Evolutionary conservation across 2,329 filamentous ascomycete genomes (phyloP), one percentile per base, ranked within the genome.

Genomic region (Aspergillus ochraceoroseus): DNA sequence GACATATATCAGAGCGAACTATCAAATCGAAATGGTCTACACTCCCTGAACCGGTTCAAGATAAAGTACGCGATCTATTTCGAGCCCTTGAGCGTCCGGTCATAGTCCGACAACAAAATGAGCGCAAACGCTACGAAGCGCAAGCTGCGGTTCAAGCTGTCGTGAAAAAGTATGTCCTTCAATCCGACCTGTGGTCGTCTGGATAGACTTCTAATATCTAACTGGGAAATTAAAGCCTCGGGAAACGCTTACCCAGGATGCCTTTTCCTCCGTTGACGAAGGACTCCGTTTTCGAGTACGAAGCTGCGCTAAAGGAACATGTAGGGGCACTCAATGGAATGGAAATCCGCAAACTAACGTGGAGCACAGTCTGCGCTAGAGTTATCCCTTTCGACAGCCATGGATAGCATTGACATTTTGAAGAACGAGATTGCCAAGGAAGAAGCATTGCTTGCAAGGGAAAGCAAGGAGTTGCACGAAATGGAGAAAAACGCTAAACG

Each of bases 21-120:
- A 68, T 71, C 51, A 67, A 67, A 35, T 60, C 64, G 26, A 70
- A 70, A 62, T 71, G 68, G 68, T 59, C 62, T 8, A 65, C 68
- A 4, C 58, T 71, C 2, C 63, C 67, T 1, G 64, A 66, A 19
- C 56, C 64, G 2, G 61, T 61, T 3, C 68, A 70, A 48, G 65
- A 66, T 26, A 68, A 64, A 37, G 56, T 71, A 31, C 58, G 60
- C 23, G 64, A 64, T 26, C 59, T 70, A 47, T 66, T 71, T 32
- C 58, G 58, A 18, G 56, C 63, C 8, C 49, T 70, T 7, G 66
- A 70, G 41, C 57, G 66, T 7, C 66, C 66, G 20, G 66, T 68
- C n/a, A 66, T 69, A 13, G 59, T 65, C 27, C 59, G 63, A 12
- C 63, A 68, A 13, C 59, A 61, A 32, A 67, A 66, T 54, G 66